Evolutionary conservation across 1,284 basidiomycete genomes (phyloP).

Genomic region (Jaminaea rosea): DNA sequence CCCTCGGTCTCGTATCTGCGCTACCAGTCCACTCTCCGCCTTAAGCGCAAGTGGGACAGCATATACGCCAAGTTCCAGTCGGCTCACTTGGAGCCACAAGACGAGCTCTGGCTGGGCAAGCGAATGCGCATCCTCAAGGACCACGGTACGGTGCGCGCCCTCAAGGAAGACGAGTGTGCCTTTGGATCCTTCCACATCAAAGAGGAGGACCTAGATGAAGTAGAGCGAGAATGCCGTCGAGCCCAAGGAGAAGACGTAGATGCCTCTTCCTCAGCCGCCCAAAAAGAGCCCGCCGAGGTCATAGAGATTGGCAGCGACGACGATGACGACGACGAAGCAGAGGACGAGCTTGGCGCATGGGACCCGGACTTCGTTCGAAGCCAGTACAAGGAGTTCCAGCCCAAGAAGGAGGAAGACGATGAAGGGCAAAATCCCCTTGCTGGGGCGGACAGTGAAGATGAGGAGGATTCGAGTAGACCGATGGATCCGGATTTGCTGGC

Average conservation of each 20-base stretch:
- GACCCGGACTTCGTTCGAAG: slow-evolving; percentile 8
- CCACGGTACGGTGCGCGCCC: slow-evolving; percentile 26
- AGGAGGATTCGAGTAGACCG: no score
- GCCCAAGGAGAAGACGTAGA: slow-evolving; percentile 13
- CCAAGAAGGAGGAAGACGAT: neutral
- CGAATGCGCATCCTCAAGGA: slow-evolving; percentile 31
- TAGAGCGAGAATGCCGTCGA: slow-evolving; percentile 14
- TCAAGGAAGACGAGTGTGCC: slow-evolving; percentile 17
- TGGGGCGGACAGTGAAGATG: no score
- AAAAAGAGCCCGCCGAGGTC: no score
- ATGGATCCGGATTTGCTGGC: slow-evolving; percentile 28
- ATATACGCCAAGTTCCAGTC: slow-evolving; percentile 41
- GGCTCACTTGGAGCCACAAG: slow-evolving; percentile 38
- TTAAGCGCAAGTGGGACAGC: slow-evolving; percentile 39
- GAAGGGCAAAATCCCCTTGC: slow-evolving; percentile 8
- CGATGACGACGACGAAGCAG: slow-evolving; percentile 9
- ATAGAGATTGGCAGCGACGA: neutral
- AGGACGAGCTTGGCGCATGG: neutral
- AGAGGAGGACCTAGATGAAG: slow-evolving; percentile 29
- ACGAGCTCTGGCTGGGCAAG: slow-evolving; percentile 40
- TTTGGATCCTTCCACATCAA: slow-evolving; percentile 38
- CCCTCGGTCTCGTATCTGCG: slow-evolving; percentile 32
- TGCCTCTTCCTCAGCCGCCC: no score
- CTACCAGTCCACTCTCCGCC: slow-evolving; percentile 31
- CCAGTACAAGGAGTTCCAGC: neutral